Evolutionary conservation across 2,329 filamentous ascomycete genomes (phyloP).

Genomic region (Camillea tinctor): DNA sequence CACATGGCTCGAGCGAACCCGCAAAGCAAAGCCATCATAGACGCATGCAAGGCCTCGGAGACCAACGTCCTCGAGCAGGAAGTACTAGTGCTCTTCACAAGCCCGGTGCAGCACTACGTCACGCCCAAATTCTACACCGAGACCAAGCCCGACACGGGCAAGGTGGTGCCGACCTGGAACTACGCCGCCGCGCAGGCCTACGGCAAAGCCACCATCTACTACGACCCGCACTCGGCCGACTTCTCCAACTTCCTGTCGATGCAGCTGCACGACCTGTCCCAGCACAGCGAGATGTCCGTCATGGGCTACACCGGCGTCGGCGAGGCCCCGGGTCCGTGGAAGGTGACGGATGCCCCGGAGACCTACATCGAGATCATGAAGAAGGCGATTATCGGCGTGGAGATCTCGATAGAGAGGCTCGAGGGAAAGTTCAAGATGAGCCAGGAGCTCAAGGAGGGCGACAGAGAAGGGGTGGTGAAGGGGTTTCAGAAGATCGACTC

Average conservation of each 20-base stretch:
- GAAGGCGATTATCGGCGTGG: conserved; percentile 60
- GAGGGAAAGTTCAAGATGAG: conserved; percentile 68
- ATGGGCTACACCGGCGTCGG: conserved; percentile 53
- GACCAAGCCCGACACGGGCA: conserved; percentile 62
- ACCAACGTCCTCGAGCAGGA: conserved; percentile 45
- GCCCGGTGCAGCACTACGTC: conserved; percentile 59
- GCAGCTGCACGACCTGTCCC: conserved; percentile 54
- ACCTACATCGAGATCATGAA: conserved; percentile 55
- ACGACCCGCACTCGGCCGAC: conserved; percentile 44
- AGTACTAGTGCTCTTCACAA: conserved; percentile 63
- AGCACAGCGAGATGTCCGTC: conserved; percentile 48
- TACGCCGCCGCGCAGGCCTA: conserved; percentile 66
- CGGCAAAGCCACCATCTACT: conserved; percentile 54
- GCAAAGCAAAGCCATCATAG: conserved; percentile 60
- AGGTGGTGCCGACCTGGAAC: conserved; percentile 71
- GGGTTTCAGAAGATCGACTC: background rate
- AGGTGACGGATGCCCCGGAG: conserved; percentile 55
- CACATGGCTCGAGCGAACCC: conserved; percentile 65
- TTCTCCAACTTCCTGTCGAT: conserved; percentile 47
- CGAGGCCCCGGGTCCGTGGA: conserved; percentile 46
- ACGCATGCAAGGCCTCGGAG: conserved; percentile 33
- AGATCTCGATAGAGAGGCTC: conserved; percentile 54
- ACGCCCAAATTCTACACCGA: conserved; percentile 67
- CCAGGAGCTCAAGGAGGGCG: conserved; percentile 44
- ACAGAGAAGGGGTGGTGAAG: background rate